Evolutionary conservation across 805 yeast species (phyloP), one percentile per base, ranked within the genome.

Genomic region (Isabelozyma pseudorhagii): DNA sequence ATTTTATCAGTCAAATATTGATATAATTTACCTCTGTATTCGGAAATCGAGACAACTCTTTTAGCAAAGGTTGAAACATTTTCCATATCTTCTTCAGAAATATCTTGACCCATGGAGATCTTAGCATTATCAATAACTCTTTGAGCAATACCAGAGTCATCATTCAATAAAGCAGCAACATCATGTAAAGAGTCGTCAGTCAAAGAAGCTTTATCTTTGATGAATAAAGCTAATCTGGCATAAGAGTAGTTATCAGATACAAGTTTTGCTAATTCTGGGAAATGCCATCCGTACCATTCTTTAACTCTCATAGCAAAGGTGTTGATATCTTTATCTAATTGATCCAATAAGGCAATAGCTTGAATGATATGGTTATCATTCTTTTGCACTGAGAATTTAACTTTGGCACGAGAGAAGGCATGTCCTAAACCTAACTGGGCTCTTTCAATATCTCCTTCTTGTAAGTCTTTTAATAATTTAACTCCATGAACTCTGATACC

Each of bases 251-350:
- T 91, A 73, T 92, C 97, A 59, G 89, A 83, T 47, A 89, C 96
- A 63, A 92, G 81, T 75, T 87, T 89, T 62, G 96, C 94, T 75
- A 91, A 82, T 77, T 91, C 97, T 51, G 97, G 97, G 85, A 94
- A 91, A 71, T 91, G 97, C 97, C 97, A 91, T 63, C 97, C 96
- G 76, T 91, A 91, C 97, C 97, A 91, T 76, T 91, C 97, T 78
- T 91, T 89, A 58, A 88, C 94, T 75, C 97, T 85, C 97, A 91
- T 91, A 51, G 97, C 86, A 71, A 89, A 94, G 52, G 97, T 92
- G 80, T 94, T 94, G 73, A 94, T 87, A 70, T 94, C 99, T 78
- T 96, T 96, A 77, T 94, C 99, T 64, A 94, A 84, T 76, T 94
- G 97, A 69, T 96, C 99, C 64, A 94, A 82, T 60, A 93, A 80